phyloP scores from a whole-genome alignment of 2,329 filamentous ascomycete species.

The Xylariales sp. region DNA sequence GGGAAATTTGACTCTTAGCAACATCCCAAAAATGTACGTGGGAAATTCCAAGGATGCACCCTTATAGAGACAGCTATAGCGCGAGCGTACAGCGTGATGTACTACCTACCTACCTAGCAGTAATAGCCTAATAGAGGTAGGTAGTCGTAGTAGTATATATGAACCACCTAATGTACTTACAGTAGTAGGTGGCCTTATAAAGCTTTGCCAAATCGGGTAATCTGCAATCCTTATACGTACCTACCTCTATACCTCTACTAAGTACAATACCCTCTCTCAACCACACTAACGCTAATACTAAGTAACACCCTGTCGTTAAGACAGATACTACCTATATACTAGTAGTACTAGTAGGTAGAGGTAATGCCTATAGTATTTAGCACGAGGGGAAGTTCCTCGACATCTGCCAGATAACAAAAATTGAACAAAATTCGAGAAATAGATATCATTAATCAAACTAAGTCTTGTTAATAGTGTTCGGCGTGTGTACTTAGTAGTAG shows the following conservation, averaged over 20 bases:
- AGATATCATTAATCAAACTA: constrained; percentile 14
- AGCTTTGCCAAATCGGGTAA: constrained; percentile 28
- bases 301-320: not conserved
- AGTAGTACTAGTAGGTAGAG: too few species aligned
- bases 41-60: not conserved
- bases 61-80: not conserved
- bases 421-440: not conserved
- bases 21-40: not conserved
- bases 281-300: not conserved
- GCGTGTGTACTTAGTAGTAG: constrained; percentile 7
- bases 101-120: too few species aligned
- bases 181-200: constrained; percentile 1
- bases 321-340: too few species aligned
- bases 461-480: constrained; percentile 1
- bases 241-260: not conserved
- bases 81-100: too few species aligned
- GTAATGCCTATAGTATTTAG: too few species aligned
- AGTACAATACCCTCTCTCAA: not conserved
- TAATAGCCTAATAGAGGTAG: not conserved
- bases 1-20: constrained; percentile 8
- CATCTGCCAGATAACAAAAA: too few species aligned
- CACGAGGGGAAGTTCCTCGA: not conserved
- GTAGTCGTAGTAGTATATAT: too few species aligned
- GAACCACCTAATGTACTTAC: too few species aligned
- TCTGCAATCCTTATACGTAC: not conserved